Evolutionary conservation across 805 yeast genomes (phyloP).

Genomic region (Blastobotrys mokoenaii): DNA sequence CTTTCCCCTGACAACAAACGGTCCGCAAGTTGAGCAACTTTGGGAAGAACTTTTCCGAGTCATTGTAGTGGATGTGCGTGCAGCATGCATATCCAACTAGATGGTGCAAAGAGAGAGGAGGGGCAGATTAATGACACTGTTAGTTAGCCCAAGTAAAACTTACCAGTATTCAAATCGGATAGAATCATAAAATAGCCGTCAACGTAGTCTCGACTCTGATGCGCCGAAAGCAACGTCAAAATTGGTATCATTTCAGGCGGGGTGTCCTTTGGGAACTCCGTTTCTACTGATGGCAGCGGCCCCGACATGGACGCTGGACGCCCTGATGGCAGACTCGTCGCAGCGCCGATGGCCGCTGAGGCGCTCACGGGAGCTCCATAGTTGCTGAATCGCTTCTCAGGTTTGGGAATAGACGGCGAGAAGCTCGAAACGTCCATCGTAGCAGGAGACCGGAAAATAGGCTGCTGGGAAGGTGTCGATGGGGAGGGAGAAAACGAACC

Average conservation of each 20-base stretch:
- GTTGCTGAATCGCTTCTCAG: neutral
- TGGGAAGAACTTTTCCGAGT: too few species aligned
- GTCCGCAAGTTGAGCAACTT: too few species aligned
- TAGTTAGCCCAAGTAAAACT: too few species aligned
- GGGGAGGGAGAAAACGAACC: too few species aligned
- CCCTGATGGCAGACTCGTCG: neutral
- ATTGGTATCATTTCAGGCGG: constrained; percentile 68
- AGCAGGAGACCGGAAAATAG: constrained; percentile 11
- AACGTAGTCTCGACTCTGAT: constrained; percentile 55
- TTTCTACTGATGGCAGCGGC: neutral
- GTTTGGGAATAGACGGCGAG: constrained; percentile 5
- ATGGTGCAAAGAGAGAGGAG: too few species aligned
- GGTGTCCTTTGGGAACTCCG: constrained; percentile 24
- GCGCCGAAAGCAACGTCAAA: constrained; percentile 61
- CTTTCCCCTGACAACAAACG: too few species aligned
- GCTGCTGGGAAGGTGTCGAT: too few species aligned
- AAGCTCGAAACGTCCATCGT: constrained; percentile 10
- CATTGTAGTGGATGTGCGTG: too few species aligned
- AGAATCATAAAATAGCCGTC: constrained; percentile 43
- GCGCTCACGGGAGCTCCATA: neutral
- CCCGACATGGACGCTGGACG: neutral
- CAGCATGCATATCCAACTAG: too few species aligned
- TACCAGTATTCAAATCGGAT: constrained; percentile 26
- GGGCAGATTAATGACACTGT: too few species aligned
- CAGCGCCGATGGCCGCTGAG: neutral